Conservation (phyloP, 78 protist species). For the Dictyostelium purpureum region DNA sequence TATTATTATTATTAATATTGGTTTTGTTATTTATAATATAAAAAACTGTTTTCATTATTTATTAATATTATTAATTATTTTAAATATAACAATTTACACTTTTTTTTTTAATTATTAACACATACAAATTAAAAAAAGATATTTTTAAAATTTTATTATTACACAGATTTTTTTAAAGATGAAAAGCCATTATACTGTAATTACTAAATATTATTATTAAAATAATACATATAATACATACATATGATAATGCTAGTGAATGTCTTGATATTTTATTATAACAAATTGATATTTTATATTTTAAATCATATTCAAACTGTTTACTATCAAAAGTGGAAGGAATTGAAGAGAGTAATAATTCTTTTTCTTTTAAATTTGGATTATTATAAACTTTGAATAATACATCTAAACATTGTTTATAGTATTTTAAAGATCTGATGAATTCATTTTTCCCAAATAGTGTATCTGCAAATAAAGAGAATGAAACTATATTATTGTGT, state of each 20-base stretch:
- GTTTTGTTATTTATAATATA: no score
- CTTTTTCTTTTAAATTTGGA: neutral
- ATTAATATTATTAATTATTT: neutral
- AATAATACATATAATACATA: neutral
- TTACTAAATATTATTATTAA: no score
- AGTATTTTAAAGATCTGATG: constrained; percentile 39
- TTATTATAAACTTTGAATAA: neutral
- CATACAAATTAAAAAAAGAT: no score
- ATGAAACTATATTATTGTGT: neutral
- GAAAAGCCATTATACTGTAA: no score
- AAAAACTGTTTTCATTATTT: no score
- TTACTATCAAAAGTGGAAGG: neutral
- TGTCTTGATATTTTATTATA: neutral
- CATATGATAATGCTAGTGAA: constrained; percentile 26
- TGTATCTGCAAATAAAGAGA: constrained; percentile 49
- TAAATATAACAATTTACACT: neutral
- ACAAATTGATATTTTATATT: constrained; percentile 62
- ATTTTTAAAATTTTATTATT: no score
- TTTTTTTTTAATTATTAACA: neutral
- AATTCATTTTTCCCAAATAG: constrained; percentile 29
- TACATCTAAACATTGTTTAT: constrained; percentile 17
- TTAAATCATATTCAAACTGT: constrained; percentile 42
- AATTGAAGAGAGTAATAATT: neutral
- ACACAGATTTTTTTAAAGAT: no score
- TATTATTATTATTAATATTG: no score